Base-by-base conservation (phyloP, 768 basidiomycete species). In the Trametes villosa region DNA sequence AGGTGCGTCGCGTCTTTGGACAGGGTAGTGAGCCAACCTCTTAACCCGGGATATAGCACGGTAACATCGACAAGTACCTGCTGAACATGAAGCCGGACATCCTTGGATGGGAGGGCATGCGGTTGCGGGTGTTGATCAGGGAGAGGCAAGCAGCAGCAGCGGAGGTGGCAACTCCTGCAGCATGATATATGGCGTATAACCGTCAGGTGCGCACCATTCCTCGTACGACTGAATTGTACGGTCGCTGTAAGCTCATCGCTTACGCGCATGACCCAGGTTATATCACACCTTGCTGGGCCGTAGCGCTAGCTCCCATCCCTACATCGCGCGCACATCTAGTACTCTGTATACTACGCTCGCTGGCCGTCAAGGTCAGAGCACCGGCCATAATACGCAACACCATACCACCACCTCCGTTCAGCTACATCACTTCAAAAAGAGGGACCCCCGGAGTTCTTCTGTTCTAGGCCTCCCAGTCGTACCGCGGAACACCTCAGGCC, bases 1-100 rank as follows among this genome's bases (percentile, higher is more conserved):
- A 94, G 83, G 91, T 91, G 60, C 20, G 77, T 64, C 13, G 0
- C 9, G 2, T 33, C 7, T 15, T 7, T 20, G 18, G 24, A 3
- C 6, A 3, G 9, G 3, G 13, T 4, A n/a, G n/a, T 24, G 1
- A 9, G 4, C 11, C 29, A 15, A 4, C 30, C 13, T 0, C 30
- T 53, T 22, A 54, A 26, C 26, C 22, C 27, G 29, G 22, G 2
- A 17, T 18, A 24, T 36, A 73, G 74, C 51, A 71, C 51, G 74
- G 73, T 17, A 69, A 72, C 31, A 50, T 76, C 44, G 75, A 83
- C 65, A 70, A 76, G 47, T 83, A 82, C 67, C 66, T 83, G 29
- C 71, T 81, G 58, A 75, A 73, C 42, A 77, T 74, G 47, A 75
- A 72, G 65, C 63, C 75, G 31, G 74, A 76, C 24, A 59, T 75